Conservation (phyloP, 129 eudicot genomes). For the Scalesia atractyloides region DNA sequence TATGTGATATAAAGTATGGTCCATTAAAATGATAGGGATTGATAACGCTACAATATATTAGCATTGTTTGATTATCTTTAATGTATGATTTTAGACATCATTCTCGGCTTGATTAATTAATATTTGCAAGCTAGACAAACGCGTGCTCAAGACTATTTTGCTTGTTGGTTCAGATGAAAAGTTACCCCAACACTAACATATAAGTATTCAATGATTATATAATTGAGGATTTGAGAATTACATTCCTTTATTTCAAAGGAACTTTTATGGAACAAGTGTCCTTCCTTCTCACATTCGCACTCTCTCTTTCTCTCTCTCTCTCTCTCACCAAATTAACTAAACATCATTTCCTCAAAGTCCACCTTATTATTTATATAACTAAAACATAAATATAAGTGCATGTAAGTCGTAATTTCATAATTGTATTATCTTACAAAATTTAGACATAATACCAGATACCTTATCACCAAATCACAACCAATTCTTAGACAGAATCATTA, state of each 20-base stretch:
- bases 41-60: too few relatives aligned
- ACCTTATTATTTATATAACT: neutral
- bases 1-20: too few relatives aligned
- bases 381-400: neutral
- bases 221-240: conserved; percentile 50
- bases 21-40: too few relatives aligned
- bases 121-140: too few relatives aligned
- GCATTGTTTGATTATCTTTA: too few relatives aligned
- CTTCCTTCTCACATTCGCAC: conserved; percentile 33
- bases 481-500: neutral
- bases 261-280: conserved; percentile 50
- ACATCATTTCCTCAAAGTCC: conserved; percentile 12
- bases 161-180: too few relatives aligned
- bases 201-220: conserved; percentile 32
- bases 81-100: too few relatives aligned
- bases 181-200: too few relatives aligned
- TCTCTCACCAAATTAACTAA: conserved; percentile 41
- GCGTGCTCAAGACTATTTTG: neutral
- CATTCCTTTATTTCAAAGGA: conserved; percentile 61
- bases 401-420: conserved; percentile 1
- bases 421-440: neutral
- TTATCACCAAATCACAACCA: neutral
- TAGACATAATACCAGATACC: too few relatives aligned
- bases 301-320: neutral
- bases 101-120: too few relatives aligned